Evolutionary conservation across 208 protist species (phyloP), one percentile per base, ranked within the genome.

Genomic region (Ichthyophonus hoferi): DNA sequence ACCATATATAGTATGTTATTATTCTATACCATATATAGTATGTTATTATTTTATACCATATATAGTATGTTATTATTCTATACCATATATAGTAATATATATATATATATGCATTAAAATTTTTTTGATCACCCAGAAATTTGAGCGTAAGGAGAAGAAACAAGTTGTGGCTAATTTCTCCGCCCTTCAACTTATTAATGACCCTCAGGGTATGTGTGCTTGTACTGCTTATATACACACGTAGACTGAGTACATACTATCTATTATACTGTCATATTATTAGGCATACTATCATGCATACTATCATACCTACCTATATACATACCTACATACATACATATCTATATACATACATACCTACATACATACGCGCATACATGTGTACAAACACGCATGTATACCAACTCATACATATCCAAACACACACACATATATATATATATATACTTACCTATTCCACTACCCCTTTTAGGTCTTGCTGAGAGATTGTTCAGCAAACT

Each of bases 111-210:
- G n/a, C n/a, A n/a, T n/a, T n/a, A n/a, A n/a, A n/a, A n/a, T n/a
- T n/a, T n/a, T n/a, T n/a, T n/a, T n/a, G n/a, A n/a, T n/a, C n/a
- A n/a, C n/a, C n/a, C n/a, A n/a, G n/a, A n/a, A n/a, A n/a, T n/a
- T n/a, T n/a, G n/a, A n/a, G n/a, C 50, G 50, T 67, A 24, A 40
- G 31, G 93, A 94, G 77, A 97, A 96, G 92, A 94, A 95, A 92
- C 94, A 96, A 86, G 94, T 2, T 77, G 84, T 93, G 41, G 79
- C 79, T 38, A 90, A 89, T 67, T 96, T 98, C 39, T 95, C 97
- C 79, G 97, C 97, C 0, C 94, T 99, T 67, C 94, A 97, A 1
- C 93, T 99, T 37, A 93, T 99, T 41, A 96, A 98, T 67, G 95
- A 99, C 88, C 97, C 98, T 34, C 97, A 99, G 90, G 95, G 96